Percentiles rank a stretch among this genome's conserved stretches.
These are phyloP conservation scores for Ophidiomyces ophidiicola DNA, from an alignment of 2,329 filamentous ascomycete species.

Conservation along the genomic window DNA sequence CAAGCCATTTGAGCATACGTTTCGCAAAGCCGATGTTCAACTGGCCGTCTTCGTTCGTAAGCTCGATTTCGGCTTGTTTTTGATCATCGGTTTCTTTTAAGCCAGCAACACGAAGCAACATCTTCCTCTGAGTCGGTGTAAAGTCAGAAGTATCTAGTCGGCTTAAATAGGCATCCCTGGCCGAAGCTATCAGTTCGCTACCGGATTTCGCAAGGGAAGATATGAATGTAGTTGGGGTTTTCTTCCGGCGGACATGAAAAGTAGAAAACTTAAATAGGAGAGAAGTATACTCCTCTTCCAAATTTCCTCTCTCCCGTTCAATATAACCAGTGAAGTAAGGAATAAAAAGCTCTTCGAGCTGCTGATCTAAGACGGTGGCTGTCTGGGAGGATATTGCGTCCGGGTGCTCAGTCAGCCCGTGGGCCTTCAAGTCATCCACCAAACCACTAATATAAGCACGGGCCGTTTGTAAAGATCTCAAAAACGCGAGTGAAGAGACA, in stretches of 20 bases:
- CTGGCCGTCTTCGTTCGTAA: conserved; percentile 77
- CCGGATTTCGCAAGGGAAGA: conserved; percentile 81
- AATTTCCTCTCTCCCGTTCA: conserved; percentile 51
- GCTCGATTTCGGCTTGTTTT: conserved; percentile 74
- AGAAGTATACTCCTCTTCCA: conserved; percentile 78
- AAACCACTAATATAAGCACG: conserved; percentile 75
- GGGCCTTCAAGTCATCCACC: conserved; percentile 84
- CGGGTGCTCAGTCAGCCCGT: conserved; percentile 89
- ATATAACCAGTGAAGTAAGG: conserved; percentile 57
- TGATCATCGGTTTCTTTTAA: conserved; percentile 57
- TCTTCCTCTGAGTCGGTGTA: conserved; percentile 74
- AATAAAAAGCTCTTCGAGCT: conserved; percentile 54
- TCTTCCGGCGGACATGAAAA: conserved; percentile 72
- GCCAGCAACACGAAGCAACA: conserved; percentile 80
- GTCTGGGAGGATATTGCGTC: conserved; percentile 82
- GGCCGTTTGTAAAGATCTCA: conserved; percentile 81
- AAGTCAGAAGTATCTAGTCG: conserved; percentile 79
- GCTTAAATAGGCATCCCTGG: conserved; percentile 83
- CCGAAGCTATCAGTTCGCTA: conserved; percentile 74
- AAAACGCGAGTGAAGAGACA: conserved; percentile 80
- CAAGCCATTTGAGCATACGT: conserved; percentile 94
- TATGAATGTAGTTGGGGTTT: conserved; percentile 83
- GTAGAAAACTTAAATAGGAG: conserved; percentile 91
- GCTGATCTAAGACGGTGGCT: conserved; percentile 55
- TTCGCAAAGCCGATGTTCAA: conserved; percentile 82